Evolutionary conservation across 2,329 filamentous ascomycete species (phyloP).

Genomic region (Aspergillus piperis): DNA sequence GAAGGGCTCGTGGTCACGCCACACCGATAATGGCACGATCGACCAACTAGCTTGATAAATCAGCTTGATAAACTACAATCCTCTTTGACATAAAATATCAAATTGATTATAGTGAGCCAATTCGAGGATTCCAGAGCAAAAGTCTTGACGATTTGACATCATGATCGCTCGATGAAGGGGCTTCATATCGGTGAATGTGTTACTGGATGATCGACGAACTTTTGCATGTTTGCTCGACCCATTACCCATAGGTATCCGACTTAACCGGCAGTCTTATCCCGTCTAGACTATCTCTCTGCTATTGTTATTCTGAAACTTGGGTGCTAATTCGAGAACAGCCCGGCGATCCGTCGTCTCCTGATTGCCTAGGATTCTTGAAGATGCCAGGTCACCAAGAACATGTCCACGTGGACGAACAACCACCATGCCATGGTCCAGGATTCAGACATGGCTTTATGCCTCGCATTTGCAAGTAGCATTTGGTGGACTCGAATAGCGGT

Average conservation of each 20-base stretch:
- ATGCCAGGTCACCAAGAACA: neutral
- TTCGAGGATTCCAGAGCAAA: neutral
- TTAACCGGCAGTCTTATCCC: too few species aligned
- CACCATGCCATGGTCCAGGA: neutral
- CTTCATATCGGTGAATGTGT: neutral
- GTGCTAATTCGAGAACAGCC: neutral
- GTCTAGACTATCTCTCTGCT: neutral
- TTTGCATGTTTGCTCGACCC: neutral
- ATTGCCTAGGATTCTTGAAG: neutral
- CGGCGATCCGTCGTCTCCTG: neutral
- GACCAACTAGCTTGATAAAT: neutral
- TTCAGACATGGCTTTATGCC: neutral
- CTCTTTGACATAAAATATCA: too few species aligned
- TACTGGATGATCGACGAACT: neutral
- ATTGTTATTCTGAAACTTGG: neutral
- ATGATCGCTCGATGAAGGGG: neutral
- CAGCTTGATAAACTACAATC: neutral
- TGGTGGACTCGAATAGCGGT: neutral
- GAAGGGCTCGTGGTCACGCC: conserved; percentile 2
- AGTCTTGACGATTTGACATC: neutral
- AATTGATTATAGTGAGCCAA: too few species aligned
- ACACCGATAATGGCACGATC: neutral
- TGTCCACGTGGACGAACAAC: conserved; percentile 4
- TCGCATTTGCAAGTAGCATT: neutral
- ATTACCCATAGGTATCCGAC: too few species aligned